These are phyloP conservation scores for Medicago ruthenica DNA, from an alignment of 306 rosid genomes.

Conservation along the genomic window DNA sequence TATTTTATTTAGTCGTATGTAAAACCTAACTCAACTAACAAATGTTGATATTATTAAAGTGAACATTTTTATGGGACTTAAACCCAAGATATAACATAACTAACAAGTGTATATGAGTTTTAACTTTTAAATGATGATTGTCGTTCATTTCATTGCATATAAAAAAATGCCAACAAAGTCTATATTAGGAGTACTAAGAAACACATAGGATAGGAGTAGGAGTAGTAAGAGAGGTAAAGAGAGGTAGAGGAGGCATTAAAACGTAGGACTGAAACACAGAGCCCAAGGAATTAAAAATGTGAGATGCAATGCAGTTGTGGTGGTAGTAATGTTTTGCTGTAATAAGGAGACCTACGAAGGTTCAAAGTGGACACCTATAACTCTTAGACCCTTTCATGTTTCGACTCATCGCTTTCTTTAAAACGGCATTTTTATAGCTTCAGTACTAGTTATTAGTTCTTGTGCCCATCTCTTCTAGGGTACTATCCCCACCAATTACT, in stretches of 20 bases:
- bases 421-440: slow-evolving; percentile 33
- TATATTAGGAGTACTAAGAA: not conserved
- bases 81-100: too few species aligned
- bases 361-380: slow-evolving; percentile 50
- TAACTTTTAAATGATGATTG: too few species aligned
- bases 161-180: slow-evolving; percentile 26
- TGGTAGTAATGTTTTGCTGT: slow-evolving; percentile 49
- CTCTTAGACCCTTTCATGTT: slow-evolving; percentile 41
- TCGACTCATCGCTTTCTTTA: slow-evolving; percentile 55
- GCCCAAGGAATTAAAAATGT: slow-evolving; percentile 49
- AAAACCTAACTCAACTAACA: too few species aligned
- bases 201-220: not conserved
- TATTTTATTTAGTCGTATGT: too few species aligned
- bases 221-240: too few species aligned
- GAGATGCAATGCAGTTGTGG: slow-evolving; percentile 41
- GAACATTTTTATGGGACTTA: too few species aligned
- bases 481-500: slow-evolving; percentile 9
- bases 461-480: slow-evolving; percentile 41
- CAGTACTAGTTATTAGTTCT: slow-evolving; percentile 18
- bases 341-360: slow-evolving; percentile 44
- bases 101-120: too few species aligned
- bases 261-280: slow-evolving; percentile 28
- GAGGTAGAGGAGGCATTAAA: not conserved
- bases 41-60: too few species aligned
- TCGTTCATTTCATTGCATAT: too few species aligned